Evolutionary conservation across 2,329 filamentous ascomycete genomes (phyloP), one percentile per base, ranked within the genome.

Genomic region (Chlorencoelia australis): DNA sequence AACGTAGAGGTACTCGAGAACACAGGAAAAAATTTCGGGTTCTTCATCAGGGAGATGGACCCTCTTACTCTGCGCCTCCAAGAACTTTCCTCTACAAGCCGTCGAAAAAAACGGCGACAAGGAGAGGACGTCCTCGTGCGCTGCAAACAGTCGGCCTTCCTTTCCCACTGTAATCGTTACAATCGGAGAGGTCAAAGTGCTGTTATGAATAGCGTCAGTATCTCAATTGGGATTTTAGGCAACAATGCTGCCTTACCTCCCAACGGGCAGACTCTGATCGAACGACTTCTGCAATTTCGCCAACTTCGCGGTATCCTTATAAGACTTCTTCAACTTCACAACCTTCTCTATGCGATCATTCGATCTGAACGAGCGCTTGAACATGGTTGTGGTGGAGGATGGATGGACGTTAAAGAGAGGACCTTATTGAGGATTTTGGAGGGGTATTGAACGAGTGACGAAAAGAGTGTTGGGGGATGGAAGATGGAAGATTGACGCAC

Each of bases 1-100:
- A 40, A 53, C 50, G 79, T 95, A 95, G 50, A 95, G 77, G 62
- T 88, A 95, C 68, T 95, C 88, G 66, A 95, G 85, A 55, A 95
- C 71, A 56, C 82, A 88, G 59, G 86, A 93, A 64, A 95, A 84
- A 61, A 93, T 75, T 69, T 94, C 87, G 51, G 88, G 86, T 68
- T 94, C 85, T 71, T 83, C 81, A 55, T 75, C 68, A 47, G 68
- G 69, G 55, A 73, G 82, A 68, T 69, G 82, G 68, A 75, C 80
- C 62, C 75, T 86, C 75, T 75, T 84, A 74, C 68, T 83, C 78
- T 71, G 76, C 66, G 64, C 71, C 58, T 82, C 80, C 61, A 80
- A 73, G 66, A 81, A 82, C 59, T 81, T 75, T 57, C 74, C 75
- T 54, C 75, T 77, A 55, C 86, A 73, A 51, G 76, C 73, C 55